Evolutionary conservation across 2,329 filamentous ascomycete genomes (phyloP), one percentile per base, ranked within the genome.

Genomic region (Penicillium nordicum): DNA sequence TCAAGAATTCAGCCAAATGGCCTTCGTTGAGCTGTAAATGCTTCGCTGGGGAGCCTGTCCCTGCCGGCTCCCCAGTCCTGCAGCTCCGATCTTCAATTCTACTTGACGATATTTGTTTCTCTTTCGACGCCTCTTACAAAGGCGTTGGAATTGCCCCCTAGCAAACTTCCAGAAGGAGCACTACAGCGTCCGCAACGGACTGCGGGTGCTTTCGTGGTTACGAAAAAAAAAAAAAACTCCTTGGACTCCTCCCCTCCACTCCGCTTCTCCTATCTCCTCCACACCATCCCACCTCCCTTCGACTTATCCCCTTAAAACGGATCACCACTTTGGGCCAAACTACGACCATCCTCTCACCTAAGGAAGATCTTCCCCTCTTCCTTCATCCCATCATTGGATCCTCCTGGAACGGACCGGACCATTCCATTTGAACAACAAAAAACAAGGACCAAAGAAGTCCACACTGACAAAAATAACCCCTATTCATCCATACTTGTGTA

Each of bases 1-100:
- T 89, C 87, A 86, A 88, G 80, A 81, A 81, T 79, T 87, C 57
- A 60, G 86, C 84, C 85, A 61, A 82, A 79, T 79, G 86, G 86
- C 87, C 82, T 80, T 88, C 87, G 87, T 86, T 89, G 88, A 88
- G 88, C 89, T 93, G 88, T 95, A 92, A 92, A 90, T 84, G 79
- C 84, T 86, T 76, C 86, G 87, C 88, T 92, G 85, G 87, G 87
- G 86, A 84, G 81, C 79, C 76, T 77, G 76, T 72, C 72, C 77
- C 78, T 50, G 37, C 48, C 70, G 82, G 84, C 84, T 84, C 83
- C 84, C 86, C 84, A 92, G 89, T 90, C 88, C 88, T 86, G 85
- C 88, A 91, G 89, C 87, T 88, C 87, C 85, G 88, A 91, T 81
- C 78, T 78, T 75, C 78, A 80, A 83, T 79, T 75, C 69, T 69